A percentile compares a stretch with the other conserved stretches of the same genome.
These are phyloP conservation scores for Metarhizium sp. DNA, from an alignment of 2,329 filamentous ascomycete genomes.

Conservation along the genomic window DNA sequence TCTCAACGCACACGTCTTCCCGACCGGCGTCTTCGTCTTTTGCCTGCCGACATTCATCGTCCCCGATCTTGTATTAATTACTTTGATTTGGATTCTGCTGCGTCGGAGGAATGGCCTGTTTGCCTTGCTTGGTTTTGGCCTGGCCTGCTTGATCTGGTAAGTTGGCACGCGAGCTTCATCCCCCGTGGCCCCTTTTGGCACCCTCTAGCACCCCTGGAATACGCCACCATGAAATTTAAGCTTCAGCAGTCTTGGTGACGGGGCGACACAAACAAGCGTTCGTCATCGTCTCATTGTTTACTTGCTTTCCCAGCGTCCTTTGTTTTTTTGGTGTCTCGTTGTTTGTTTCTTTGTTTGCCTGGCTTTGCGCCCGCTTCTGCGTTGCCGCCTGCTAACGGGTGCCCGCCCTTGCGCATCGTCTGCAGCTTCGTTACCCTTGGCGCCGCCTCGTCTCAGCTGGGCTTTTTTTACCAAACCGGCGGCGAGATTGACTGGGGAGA, in stretches of 20 bases:
- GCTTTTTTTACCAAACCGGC: constrained; percentile 21
- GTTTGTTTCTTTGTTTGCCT: too few relatives aligned
- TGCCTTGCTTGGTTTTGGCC: constrained; percentile 11
- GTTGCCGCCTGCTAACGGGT: too few relatives aligned
- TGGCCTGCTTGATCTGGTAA: constrained; percentile 17
- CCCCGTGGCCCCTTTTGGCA: constrained; percentile 2
- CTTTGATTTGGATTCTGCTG: constrained; percentile 15
- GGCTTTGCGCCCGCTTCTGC: too few relatives aligned
- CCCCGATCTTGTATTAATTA: constrained; percentile 17
- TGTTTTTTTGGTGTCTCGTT: too few relatives aligned
- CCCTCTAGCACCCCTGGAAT: neutral
- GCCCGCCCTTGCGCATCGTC: neutral
- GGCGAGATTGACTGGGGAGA: constrained; percentile 24
- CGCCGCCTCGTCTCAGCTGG: constrained; percentile 21
- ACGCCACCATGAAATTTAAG: neutral
- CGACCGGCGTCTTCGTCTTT: constrained; percentile 18
- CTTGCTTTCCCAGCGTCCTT: too few relatives aligned
- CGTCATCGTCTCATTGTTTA: too few relatives aligned
- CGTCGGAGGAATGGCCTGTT: constrained; percentile 14
- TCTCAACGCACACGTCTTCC: constrained; percentile 17
- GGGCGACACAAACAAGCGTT: too few relatives aligned
- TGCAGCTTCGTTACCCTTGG: constrained; percentile 16
- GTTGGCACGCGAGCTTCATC: constrained; percentile 6
- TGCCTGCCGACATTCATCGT: constrained; percentile 22
- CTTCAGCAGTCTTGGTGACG: neutral